A percentile compares a stretch with the other conserved stretches of the same genome.
phyloP scores from a whole-genome alignment of 2,329 filamentous ascomycete genomes.

The Fusarium subtropicale region DNA sequence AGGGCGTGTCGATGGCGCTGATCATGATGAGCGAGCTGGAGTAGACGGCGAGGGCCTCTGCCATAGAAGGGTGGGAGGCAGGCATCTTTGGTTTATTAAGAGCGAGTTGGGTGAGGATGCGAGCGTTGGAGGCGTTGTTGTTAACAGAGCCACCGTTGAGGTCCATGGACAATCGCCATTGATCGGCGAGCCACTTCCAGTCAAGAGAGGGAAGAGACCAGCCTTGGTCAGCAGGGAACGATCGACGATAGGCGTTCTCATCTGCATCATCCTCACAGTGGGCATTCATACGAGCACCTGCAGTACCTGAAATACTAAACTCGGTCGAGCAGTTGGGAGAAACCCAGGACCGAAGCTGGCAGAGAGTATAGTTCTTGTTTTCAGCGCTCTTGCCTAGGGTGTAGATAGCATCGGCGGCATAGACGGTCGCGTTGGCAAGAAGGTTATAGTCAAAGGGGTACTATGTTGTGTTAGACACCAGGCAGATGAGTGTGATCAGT shows the following conservation, averaged over 20 bases:
- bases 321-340: conserved; percentile 75
- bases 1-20: conserved; percentile 69
- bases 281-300: conserved; percentile 69
- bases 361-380: conserved; percentile 70
- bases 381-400: conserved; percentile 65
- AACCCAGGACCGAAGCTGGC: conserved; percentile 72
- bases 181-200: conserved; percentile 66
- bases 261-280: conserved; percentile 70
- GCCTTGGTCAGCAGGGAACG: conserved; percentile 48
- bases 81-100: conserved; percentile 58
- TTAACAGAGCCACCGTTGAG: conserved; percentile 67
- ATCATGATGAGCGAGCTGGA: conserved; percentile 74
- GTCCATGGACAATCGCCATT: conserved; percentile 67
- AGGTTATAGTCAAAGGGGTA: conserved; percentile 74
- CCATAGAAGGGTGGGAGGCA: conserved; percentile 71
- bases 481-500: neutral
- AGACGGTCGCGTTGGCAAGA: conserved; percentile 64
- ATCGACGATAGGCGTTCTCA: conserved; percentile 65
- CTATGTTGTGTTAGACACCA: conserved; percentile 46
- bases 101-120: conserved; percentile 66
- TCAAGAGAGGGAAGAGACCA: conserved; percentile 55
- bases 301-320: conserved; percentile 66
- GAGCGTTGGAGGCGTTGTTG: conserved; percentile 68
- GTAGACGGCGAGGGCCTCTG: conserved; percentile 78
- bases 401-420: conserved; percentile 68